Percentiles rank a stretch among this genome's conserved stretches.
Conservation (phyloP, 768 basidiomycete species). For the Pleurotus cornucopiae region DNA sequence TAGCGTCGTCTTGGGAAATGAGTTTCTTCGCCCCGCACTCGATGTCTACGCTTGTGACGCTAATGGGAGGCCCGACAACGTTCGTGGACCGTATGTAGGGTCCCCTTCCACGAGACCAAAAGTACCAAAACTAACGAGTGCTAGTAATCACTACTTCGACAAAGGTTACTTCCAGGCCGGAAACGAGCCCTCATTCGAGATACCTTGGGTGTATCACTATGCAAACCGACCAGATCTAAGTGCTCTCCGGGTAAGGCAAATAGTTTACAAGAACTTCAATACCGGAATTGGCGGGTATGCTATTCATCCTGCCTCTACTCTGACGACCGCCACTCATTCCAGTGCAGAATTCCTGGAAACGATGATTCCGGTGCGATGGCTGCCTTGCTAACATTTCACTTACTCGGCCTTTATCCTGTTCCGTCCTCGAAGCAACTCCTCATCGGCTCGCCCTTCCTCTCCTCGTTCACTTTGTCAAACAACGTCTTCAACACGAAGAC, state of each 20-base stretch:
- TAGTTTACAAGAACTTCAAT: constrained; percentile 41
- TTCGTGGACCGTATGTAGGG: constrained; percentile 39
- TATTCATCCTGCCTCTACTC: neutral
- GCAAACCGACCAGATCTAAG: constrained; percentile 45
- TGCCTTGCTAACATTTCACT: constrained; percentile 42
- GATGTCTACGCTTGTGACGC: constrained; percentile 38
- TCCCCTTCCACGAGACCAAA: neutral
- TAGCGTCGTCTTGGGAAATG: constrained; percentile 52
- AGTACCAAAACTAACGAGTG: neutral
- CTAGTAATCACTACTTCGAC: constrained; percentile 41
- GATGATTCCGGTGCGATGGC: constrained; percentile 55
- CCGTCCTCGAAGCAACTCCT: constrained; percentile 41
- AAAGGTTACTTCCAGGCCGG: constrained; percentile 43
- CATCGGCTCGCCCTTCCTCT: constrained; percentile 44
- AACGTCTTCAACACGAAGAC: constrained; percentile 33
- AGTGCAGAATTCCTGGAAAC: constrained; percentile 41
- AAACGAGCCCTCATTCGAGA: constrained; percentile 45
- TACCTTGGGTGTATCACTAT: constrained; percentile 48
- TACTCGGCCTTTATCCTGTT: constrained; percentile 48
- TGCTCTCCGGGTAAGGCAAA: constrained; percentile 37
- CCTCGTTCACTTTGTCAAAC: constrained; percentile 38
- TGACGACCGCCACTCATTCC: neutral
- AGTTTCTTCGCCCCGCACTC: constrained; percentile 51
- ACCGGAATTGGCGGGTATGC: constrained; percentile 40
- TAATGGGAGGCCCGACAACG: constrained; percentile 43